Percentiles rank a stretch among this genome's conserved stretches.
phyloP scores from a whole-genome alignment of 1,284 basidiomycete genomes.

The Ganoderma sinense region DNA sequence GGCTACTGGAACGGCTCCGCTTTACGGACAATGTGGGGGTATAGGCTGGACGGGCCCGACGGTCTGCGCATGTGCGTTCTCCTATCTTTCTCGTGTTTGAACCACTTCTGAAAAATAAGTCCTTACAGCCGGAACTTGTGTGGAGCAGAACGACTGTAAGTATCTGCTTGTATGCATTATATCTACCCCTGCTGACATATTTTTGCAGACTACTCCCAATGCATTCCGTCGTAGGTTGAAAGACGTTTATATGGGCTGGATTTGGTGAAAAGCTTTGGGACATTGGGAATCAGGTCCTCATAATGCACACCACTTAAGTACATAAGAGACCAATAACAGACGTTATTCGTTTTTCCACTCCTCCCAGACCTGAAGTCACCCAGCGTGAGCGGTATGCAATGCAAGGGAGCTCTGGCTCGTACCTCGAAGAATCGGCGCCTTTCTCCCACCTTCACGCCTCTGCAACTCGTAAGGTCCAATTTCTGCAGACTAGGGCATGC shows the following conservation, averaged over 20 bases:
- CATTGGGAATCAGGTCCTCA: background rate
- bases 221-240: constrained; percentile 40
- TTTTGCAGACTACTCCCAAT: constrained; percentile 54
- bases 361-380: constrained; percentile 52
- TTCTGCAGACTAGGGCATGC: constrained; percentile 57
- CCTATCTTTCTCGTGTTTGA: background rate
- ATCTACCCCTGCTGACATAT: background rate
- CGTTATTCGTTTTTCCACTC: constrained; percentile 35
- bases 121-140: constrained; percentile 47
- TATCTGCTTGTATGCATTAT: constrained; percentile 6
- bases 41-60: constrained; percentile 54
- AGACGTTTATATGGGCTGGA: too few relatives aligned
- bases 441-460: constrained; percentile 64
- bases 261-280: background rate
- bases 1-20: constrained; percentile 31
- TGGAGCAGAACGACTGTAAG: constrained; percentile 51
- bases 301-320: background rate
- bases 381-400: background rate
- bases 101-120: background rate
- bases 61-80: constrained; percentile 41
- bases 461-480: constrained; percentile 71
- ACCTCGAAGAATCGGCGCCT: constrained; percentile 76
- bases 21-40: constrained; percentile 58
- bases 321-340: background rate
- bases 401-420: constrained; percentile 5